phyloP scores from a whole-genome alignment of 768 basidiomycete species.

The Kwoniella botswanensis region DNA sequence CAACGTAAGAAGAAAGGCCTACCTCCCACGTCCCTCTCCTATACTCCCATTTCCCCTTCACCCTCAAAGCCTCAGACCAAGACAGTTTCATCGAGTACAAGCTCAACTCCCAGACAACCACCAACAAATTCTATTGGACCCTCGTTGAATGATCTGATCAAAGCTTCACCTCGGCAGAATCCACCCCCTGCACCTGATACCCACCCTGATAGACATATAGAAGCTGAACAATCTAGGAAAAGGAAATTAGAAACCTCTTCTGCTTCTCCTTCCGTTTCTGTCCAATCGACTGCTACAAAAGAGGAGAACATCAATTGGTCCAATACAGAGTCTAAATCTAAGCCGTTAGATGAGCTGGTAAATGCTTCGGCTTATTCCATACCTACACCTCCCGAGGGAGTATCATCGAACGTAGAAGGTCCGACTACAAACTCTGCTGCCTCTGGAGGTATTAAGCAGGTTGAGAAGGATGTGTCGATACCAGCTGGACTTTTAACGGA shows the following conservation, averaged over 20 bases:
- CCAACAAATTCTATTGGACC: slow-evolving; percentile 2
- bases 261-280: not conserved
- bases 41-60: not conserved
- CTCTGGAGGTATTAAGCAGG: not conserved
- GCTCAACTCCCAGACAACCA: not conserved
- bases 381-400: not conserved
- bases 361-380: not conserved
- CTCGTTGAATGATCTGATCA: slow-evolving; percentile 5
- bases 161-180: slow-evolving; percentile 5
- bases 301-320: not conserved
- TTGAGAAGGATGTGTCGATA: not conserved
- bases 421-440: too few relatives aligned
- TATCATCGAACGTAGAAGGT: too few relatives aligned
- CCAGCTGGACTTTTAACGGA: not conserved
- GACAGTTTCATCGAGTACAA: not conserved
- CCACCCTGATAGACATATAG: slow-evolving; percentile 17
- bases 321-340: not conserved
- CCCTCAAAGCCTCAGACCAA: not conserved
- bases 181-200: slow-evolving; percentile 17
- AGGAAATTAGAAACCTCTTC: not conserved
- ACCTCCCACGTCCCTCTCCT: not conserved
- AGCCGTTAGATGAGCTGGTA: not conserved
- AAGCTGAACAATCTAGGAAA: slow-evolving; percentile 17
- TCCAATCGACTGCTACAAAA: not conserved
- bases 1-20: not conserved